Conservation (phyloP, 805 yeast genomes). For the Sugiyamaella mastotermitis region DNA sequence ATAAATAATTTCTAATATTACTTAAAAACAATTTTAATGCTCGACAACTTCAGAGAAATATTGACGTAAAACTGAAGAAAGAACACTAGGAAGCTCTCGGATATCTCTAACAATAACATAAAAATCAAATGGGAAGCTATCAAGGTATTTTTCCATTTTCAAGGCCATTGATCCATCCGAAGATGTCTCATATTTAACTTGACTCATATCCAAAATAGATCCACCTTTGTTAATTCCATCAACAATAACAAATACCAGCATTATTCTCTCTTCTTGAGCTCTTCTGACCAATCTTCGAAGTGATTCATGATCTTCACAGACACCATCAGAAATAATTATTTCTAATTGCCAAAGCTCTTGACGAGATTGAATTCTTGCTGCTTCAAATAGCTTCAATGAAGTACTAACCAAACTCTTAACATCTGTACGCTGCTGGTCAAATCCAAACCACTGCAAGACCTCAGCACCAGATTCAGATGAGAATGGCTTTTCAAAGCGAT, state of each 20-base stretch:
- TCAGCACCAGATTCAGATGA: conserved; percentile 76
- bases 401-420: conserved; percentile 64
- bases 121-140: conserved; percentile 93
- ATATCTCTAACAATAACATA: conserved; percentile 91
- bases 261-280: conserved; percentile 86
- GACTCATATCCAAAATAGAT: conserved; percentile 91
- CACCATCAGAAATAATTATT: conserved; percentile 92
- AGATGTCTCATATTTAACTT: conserved; percentile 64
- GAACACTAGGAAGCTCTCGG: conserved; percentile 84
- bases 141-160: conserved; percentile 78
- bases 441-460: conserved; percentile 82
- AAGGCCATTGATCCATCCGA: conserved; percentile 70
- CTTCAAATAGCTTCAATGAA: conserved; percentile 68
- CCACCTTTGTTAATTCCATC: conserved; percentile 79
- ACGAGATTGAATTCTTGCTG: conserved; percentile 36
- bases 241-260: conserved; percentile 90
- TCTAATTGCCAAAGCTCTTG: conserved; percentile 86
- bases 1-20: conserved; percentile 1
- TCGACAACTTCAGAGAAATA: conserved; percentile 71
- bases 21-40: conserved; percentile 4
- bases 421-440: conserved; percentile 83
- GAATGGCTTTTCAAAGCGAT: conserved; percentile 83
- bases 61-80: conserved; percentile 83
- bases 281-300: conserved; percentile 78
- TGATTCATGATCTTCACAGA: conserved; percentile 89